Percentiles rank a stretch among this genome's conserved stretches.
Evolutionary conservation across 768 basidiomycete genomes (phyloP).

Genomic region (Mycena sanguinolenta): DNA sequence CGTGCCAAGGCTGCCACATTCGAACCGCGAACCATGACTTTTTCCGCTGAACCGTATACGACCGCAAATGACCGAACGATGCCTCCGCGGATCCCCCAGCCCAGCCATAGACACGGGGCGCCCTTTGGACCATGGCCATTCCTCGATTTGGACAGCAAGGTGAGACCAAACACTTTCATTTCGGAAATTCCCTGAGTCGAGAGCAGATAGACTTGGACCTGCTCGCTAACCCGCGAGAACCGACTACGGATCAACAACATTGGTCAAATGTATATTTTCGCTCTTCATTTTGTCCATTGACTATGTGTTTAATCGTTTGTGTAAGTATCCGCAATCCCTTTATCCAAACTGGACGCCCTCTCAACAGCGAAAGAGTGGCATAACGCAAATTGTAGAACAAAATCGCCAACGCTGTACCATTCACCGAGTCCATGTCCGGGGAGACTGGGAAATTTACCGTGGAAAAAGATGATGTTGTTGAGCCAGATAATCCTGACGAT

Average conservation of each 20-base stretch:
- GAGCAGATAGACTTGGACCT: constrained; percentile 38
- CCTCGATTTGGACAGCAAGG: constrained; percentile 52
- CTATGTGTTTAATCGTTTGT: background rate
- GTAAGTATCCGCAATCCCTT: constrained; percentile 62
- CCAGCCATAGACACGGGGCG: too few species aligned
- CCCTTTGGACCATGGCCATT: constrained; percentile 61
- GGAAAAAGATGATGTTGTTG: constrained; percentile 39
- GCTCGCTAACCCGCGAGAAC: too few species aligned
- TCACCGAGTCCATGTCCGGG: constrained; percentile 57
- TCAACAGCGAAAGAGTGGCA: constrained; percentile 57
- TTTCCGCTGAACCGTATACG: too few species aligned
- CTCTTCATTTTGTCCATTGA: background rate
- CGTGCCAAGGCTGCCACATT: too few species aligned
- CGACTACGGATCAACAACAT: background rate
- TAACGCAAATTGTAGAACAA: constrained; percentile 45
- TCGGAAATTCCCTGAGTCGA: background rate
- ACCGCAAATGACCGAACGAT: too few species aligned
- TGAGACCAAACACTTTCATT: background rate
- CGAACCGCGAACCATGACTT: too few species aligned
- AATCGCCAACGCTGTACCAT: constrained; percentile 45
- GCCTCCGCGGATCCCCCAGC: too few species aligned
- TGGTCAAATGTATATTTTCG: constrained; percentile 28
- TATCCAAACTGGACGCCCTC: constrained; percentile 69
- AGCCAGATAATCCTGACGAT: constrained; percentile 51
- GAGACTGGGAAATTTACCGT: constrained; percentile 49